Percentiles rank a stretch among this genome's conserved stretches.
These are phyloP conservation scores for Pulveroboletus ravenelii DNA, from an alignment of 768 basidiomycete genomes.

Conservation along the genomic window DNA sequence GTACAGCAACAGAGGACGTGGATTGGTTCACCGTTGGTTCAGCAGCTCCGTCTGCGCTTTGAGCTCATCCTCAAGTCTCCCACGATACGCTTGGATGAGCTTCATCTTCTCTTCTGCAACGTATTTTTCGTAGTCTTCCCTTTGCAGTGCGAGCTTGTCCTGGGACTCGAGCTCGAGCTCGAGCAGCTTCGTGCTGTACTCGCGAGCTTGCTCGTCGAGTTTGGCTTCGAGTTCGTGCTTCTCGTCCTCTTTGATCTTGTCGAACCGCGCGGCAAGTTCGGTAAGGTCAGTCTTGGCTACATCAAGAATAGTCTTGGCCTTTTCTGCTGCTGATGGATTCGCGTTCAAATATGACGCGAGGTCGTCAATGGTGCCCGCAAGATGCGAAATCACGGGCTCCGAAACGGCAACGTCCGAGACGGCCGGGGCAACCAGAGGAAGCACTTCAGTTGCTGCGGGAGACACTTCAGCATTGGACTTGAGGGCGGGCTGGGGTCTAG, in stretches of 20 bases:
- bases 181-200: slow-evolving; percentile 76
- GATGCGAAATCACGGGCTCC: slow-evolving; percentile 90
- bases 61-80: slow-evolving; percentile 82
- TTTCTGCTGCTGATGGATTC: slow-evolving; percentile 60
- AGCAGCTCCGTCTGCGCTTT: slow-evolving; percentile 87
- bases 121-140: slow-evolving; percentile 78
- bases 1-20: neutral
- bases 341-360: slow-evolving; percentile 79
- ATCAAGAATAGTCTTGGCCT: slow-evolving; percentile 72
- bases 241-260: slow-evolving; percentile 77
- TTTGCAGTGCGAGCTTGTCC: slow-evolving; percentile 79
- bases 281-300: slow-evolving; percentile 79
- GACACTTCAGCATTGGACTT: slow-evolving; percentile 40
- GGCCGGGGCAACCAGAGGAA: slow-evolving; percentile 80
- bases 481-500: slow-evolving; percentile 52
- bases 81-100: slow-evolving; percentile 74
- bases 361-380: slow-evolving; percentile 89
- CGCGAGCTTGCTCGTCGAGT: slow-evolving; percentile 78
- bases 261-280: slow-evolving; percentile 69
- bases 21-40: slow-evolving; percentile 75
- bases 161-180: slow-evolving; percentile 83
- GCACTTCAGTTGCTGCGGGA: slow-evolving; percentile 55
- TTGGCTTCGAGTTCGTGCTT: slow-evolving; percentile 55
- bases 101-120: slow-evolving; percentile 73
- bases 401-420: slow-evolving; percentile 66